These are phyloP conservation scores for Xylaria telfairii DNA, from an alignment of 495 filamentous ascomycete species.

Conservation along the genomic window DNA sequence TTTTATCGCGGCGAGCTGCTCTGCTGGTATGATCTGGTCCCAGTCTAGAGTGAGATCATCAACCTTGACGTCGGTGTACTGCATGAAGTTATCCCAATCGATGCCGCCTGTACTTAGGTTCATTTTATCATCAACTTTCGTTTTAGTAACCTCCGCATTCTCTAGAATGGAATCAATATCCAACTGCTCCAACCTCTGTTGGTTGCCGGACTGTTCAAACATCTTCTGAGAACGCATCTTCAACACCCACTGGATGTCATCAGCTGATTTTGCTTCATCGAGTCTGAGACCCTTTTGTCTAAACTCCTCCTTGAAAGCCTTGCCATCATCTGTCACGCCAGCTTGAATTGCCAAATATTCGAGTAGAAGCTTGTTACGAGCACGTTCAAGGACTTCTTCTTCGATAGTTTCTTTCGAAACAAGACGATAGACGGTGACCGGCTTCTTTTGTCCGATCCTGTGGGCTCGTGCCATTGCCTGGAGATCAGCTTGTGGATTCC, in stretches of 20 bases:
- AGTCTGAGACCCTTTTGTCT: constrained; percentile 60
- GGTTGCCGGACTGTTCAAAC: constrained; percentile 96
- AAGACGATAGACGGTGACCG: constrained; percentile 92
- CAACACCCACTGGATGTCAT: constrained; percentile 91
- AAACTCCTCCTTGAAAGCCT: constrained; percentile 68
- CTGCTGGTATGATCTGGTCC: constrained; percentile 98
- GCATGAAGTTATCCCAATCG: constrained; percentile 94
- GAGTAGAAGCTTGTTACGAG: constrained; percentile 97
- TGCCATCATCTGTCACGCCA: constrained; percentile 91
- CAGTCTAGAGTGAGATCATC: constrained; percentile 81
- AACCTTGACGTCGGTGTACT: constrained; percentile 92
- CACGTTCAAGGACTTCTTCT: constrained; percentile 94
- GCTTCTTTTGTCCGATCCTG: constrained; percentile 93
- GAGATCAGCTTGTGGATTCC: constrained; percentile 98
- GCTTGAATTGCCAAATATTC: constrained; percentile 97
- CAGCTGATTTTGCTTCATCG: constrained; percentile 81
- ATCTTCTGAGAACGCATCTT: constrained; percentile 94
- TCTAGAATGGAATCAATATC: constrained; percentile 97
- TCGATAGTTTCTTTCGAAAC: constrained; percentile 98
- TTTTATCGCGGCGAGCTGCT: constrained; percentile 85
- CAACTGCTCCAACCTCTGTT: constrained; percentile 95
- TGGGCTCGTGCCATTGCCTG: constrained; percentile 99
- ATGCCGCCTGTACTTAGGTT: constrained; percentile 74
- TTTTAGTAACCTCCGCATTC: constrained; percentile 94
- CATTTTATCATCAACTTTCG: constrained; percentile 74